Evolutionary conservation across 1,139 yeast genomes (phyloP), one percentile per base, ranked within the genome.

Genomic region (Yamadazyma sp.): DNA sequence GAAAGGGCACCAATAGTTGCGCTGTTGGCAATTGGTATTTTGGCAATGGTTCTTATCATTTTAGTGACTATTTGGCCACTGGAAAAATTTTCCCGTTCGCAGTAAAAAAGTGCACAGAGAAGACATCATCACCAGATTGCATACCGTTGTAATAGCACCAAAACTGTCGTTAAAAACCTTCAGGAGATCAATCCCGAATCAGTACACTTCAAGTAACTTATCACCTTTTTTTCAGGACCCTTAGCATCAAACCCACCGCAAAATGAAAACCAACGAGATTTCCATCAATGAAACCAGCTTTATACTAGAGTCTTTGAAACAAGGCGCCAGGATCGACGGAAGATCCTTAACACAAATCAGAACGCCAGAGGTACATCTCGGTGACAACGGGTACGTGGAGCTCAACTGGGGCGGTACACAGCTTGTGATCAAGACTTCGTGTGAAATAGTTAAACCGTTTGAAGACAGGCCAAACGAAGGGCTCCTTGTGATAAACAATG

Each of bases 391-490:
- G 8, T 86, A 80, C 50, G 94, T 84, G 12, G 88, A 86, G 48
- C 79, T 90, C 9, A 64, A 64, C 25, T 71, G 90, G 59, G 97
- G 97, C 1, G 64, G 73, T 21, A 87, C 96, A 3, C 68, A 76
- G 50, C 78, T 92, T 4, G 80, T 86, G 2, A 92, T 85, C 12
- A 74, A 92, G 41, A 82, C 90, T 2, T 81, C 92, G 17, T 86
- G 95, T 15, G 83, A 79, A 41, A 81, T 94, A n/a, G 73, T 79
- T 8, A 76, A 78, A 44, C 98, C 98, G 0, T 84, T 76, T 50
- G 96, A 88, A 39, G 96, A 90, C 51, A 72, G 96, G 37, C 97
- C 97, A 1, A 90, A 87, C 56, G 98, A 94, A 61, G 98, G 98
- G 1, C 59, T 86, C 3, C 89, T 92, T 56, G 69, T 77, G 30